Base-by-base conservation (phyloP, 768 basidiomycete genomes). In the Calocybe indica region DNA sequence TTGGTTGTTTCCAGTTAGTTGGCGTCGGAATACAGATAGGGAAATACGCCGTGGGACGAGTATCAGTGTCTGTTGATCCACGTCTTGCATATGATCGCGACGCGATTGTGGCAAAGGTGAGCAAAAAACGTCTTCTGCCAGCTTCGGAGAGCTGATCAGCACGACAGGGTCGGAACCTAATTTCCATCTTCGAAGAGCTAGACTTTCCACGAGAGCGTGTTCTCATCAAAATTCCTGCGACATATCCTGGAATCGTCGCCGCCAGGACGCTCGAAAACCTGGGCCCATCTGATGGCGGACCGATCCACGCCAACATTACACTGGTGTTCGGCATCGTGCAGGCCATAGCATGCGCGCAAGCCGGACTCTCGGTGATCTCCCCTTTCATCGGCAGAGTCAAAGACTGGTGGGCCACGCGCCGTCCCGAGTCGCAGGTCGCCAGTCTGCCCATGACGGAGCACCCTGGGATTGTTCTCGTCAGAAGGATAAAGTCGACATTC, bases 311-410 rank as follows among this genome's bases (percentile, higher is more conserved):
- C 13, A 70, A 69, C 50, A 53, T 67, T n/a, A 69, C 67, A 1
- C 64, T 69, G 29, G 49, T 70, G 5, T 69, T 69, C 50, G 59
- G 65, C 7, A 52, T 58, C 36, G 57, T 62, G 3, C 69, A 70
- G 41, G 69, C 69, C 6, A 43, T 63, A 14, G 69, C 67, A 12
- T 69, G 66, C 22, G 69, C 67, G 0, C 63, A 69, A 43, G 67
- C 69, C 1, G 62, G 65, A 6, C 53, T 61, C 8, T 47, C 62
- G 0, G 65, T 69, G 13, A 59, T 69, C 15, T 69, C 15, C 1
- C 65, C 66, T 1, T 70, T 69, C 55, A 59, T 70, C 7, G 68
- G 68, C n/a, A 58, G 67, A 15, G 67, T 70, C 36, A 66, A 66
- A 53, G 68, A 68, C 49, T 70, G 67, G 66, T 70, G 64, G 61